phyloP scores from a whole-genome alignment of 768 basidiomycete species.

The Lentinula aciculospora region DNA sequence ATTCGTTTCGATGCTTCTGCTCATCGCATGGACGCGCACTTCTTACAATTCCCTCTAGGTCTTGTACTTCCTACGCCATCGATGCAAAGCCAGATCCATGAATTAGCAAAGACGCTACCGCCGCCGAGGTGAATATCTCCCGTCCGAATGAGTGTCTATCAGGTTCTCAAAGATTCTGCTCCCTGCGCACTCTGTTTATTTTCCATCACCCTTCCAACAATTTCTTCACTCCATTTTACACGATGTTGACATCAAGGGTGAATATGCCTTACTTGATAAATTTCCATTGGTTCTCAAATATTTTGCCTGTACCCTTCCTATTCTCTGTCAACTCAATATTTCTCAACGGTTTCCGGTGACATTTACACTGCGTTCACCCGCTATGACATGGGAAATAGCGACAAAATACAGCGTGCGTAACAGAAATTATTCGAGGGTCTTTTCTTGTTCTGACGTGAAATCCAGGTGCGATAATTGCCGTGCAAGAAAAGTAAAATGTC shows the following conservation, averaged over 20 bases:
- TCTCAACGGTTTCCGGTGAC: not conserved
- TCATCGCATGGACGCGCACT: not conserved
- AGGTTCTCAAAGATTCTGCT: not conserved
- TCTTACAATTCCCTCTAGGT: conserved; percentile 29
- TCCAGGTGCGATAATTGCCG: conserved; percentile 93
- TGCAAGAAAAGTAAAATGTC: conserved; percentile 85
- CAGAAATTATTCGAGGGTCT: not conserved
- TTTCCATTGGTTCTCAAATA: not conserved
- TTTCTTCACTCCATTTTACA: not conserved
- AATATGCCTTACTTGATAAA: not conserved
- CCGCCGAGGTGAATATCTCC: not conserved
- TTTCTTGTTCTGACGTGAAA: conserved; percentile 58
- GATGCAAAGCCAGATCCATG: conserved; percentile 78
- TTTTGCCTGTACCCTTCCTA: not conserved
- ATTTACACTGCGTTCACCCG: not conserved
- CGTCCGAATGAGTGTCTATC: not conserved
- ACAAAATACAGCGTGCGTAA: not conserved
- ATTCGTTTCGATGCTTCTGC: not conserved
- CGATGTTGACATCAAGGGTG: not conserved
- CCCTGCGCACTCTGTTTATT: not conserved
- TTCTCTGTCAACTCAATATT: not conserved
- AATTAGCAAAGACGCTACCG: conserved; percentile 57
- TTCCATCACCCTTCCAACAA: not conserved
- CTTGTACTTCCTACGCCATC: conserved; percentile 59
- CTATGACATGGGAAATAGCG: not conserved